These are phyloP conservation scores for Rubia tinctorum DNA, from an alignment of 305 asterid species.

Conservation along the genomic window DNA sequence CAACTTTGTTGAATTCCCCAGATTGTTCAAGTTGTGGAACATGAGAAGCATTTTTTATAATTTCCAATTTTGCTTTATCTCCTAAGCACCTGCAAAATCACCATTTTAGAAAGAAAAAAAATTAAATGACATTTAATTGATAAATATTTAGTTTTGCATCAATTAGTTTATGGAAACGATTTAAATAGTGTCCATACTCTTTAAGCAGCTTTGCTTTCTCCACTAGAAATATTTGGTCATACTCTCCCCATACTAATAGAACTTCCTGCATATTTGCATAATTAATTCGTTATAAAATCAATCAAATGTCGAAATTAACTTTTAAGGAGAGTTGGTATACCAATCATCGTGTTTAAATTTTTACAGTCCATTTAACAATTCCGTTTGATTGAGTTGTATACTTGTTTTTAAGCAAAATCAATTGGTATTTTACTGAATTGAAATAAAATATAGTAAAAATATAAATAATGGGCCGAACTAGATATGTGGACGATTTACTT, in stretches of 20 bases:
- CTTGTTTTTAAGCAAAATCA: no score
- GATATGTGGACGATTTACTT: no score
- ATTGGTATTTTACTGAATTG: no score
- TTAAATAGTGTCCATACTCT: constrained; percentile 34
- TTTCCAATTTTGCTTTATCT: constrained; percentile 42
- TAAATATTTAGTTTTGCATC: not conserved
- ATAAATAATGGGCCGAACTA: no score
- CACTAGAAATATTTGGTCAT: constrained; percentile 53
- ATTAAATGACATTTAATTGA: not conserved
- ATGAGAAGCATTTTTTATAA: constrained; percentile 50
- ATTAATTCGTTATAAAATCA: not conserved
- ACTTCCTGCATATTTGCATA: constrained; percentile 45
- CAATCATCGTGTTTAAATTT: no score
- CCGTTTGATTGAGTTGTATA: no score
- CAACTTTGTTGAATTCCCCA: constrained; percentile 42
- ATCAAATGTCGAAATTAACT: not conserved
- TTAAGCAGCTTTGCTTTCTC: constrained; percentile 65
- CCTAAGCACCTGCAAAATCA: constrained; percentile 47
- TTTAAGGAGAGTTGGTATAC: not conserved
- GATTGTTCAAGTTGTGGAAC: constrained; percentile 54
- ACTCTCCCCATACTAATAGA: constrained; percentile 78
- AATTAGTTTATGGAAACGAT: not conserved
- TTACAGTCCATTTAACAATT: no score
- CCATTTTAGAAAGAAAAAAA: not conserved
- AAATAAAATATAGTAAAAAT: no score